Base-by-base conservation (phyloP, 805 yeast species). In the Wickerhamia fluorescens region DNA sequence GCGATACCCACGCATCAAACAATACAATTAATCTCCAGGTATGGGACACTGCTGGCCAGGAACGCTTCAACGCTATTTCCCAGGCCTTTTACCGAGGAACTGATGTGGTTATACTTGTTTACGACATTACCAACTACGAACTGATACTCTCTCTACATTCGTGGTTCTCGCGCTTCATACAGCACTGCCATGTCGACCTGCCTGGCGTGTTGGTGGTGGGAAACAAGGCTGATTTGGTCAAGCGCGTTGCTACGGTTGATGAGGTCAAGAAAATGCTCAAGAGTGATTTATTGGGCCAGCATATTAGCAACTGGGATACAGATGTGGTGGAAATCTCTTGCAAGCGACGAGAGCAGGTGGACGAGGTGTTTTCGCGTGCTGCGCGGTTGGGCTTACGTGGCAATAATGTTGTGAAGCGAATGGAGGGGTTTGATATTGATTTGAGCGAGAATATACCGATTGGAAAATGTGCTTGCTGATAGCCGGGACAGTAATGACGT, bases 81-180 rank as follows among this genome's bases (percentile, higher is more conserved):
- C 68, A 65, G 43, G 71, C 76, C 4, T 73, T 73, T 39, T 73
- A 73, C 47, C 50, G 80, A 22, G 80, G 80, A 6, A 63, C 78
- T 0, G 78, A 73, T 40, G 69, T 72, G 12, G 74, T 66, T 4
- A 57, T 73, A 6, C 41, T 73, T 24, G 73, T 72, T 12, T 73
- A 70, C 42, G 80, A 73, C 47, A 52, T 70, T 20, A 66, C 76
- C 30, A 66, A 63, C 40, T 67, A 71, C 33, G 73, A 68, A 42
- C 58, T 66, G 13, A 68, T 71, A 30, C 53, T 70, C 27, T 61
- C 68, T 43, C 42, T 72, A 18, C 54, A 57, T 19, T 57, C 47
- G 35, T 62, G 79, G 79, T 57, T 71, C 29, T 35, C 51, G n/a
- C 56, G 68, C 19, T 72, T 73, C 40, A 40, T 67, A 32, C 58